Evolutionary conservation across 495 filamentous ascomycete genomes (phyloP).

Genomic region (Penicillium egyptiacum): DNA sequence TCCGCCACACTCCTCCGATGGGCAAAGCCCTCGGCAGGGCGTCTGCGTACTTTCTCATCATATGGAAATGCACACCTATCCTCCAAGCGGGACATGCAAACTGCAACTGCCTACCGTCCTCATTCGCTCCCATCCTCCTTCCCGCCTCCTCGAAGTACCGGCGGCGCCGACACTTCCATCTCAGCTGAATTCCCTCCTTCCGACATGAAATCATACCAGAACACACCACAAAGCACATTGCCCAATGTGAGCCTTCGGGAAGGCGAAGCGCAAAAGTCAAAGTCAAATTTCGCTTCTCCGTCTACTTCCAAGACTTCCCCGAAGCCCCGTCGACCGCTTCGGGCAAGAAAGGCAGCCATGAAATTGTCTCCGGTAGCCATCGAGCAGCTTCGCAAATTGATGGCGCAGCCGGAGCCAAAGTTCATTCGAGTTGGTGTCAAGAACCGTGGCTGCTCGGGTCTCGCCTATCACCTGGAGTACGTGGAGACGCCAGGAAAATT

Average conservation of each 20-base stretch:
- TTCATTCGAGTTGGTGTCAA: constrained; percentile 91
- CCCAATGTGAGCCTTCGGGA: constrained; percentile 52
- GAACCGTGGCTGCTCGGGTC: constrained; percentile 91
- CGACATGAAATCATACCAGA: constrained; percentile 25
- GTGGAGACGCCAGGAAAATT: constrained; percentile 85
- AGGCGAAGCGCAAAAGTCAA: constrained; percentile 63
- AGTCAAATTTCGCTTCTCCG: constrained; percentile 33
- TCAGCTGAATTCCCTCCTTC: constrained; percentile 47
- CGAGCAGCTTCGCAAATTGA: constrained; percentile 67
- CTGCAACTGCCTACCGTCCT: constrained; percentile 75
- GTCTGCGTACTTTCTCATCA: constrained; percentile 66
- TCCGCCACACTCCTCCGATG: constrained; percentile 55
- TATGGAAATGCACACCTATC: constrained; percentile 52
- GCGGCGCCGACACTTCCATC: constrained; percentile 68
- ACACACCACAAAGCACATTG: constrained; percentile 20
- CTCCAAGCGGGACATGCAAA: constrained; percentile 65
- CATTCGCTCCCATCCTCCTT: constrained; percentile 63
- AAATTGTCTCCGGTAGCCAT: constrained; percentile 77
- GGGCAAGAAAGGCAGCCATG: constrained; percentile 87
- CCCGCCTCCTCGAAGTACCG: constrained; percentile 66
- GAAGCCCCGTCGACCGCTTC: constrained; percentile 62
- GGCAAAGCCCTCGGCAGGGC: constrained; percentile 43
- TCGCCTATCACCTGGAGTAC: constrained; percentile 95
- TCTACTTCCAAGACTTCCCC: constrained; percentile 36
- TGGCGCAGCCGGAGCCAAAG: constrained; percentile 82